These are phyloP conservation scores for Fusarium chaquense DNA, from an alignment of 2,329 filamentous ascomycete genomes.

Conservation along the genomic window DNA sequence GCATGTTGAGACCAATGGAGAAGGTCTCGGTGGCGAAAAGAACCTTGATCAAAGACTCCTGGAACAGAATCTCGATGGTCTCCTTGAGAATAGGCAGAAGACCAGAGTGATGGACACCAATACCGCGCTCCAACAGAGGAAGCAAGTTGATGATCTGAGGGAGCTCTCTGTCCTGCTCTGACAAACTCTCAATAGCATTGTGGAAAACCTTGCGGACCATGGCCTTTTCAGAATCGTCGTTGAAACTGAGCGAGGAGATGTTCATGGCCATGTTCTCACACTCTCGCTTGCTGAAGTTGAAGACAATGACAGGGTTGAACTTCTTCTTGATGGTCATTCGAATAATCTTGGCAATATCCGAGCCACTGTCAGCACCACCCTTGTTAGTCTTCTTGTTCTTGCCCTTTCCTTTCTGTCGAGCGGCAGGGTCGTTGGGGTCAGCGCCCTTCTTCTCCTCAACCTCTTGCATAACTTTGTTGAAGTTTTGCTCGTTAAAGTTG, in stretches of 20 bases:
- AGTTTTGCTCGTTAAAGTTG: slow-evolving; percentile 95
- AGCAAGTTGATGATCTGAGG: slow-evolving; percentile 93
- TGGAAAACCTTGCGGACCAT: slow-evolving; percentile 96
- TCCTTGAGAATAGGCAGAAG: slow-evolving; percentile 96
- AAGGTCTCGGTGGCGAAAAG: slow-evolving; percentile 98
- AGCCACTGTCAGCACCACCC: slow-evolving; percentile 78
- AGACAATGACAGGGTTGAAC: slow-evolving; percentile 98
- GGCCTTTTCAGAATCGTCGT: slow-evolving; percentile 93
- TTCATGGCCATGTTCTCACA: slow-evolving; percentile 91
- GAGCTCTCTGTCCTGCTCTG: slow-evolving; percentile 88
- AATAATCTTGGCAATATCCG: slow-evolving; percentile 97
- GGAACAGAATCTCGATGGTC: slow-evolving; percentile 98
- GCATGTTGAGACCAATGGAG: slow-evolving; percentile 99
- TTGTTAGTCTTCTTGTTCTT: slow-evolving; percentile 95
- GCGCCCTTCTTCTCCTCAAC: slow-evolving; percentile 90
- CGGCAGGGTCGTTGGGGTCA: slow-evolving; percentile 82
- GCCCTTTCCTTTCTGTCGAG: slow-evolving; percentile 85
- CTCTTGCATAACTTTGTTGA: slow-evolving; percentile 92
- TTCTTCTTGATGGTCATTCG: slow-evolving; percentile 99
- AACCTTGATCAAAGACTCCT: slow-evolving; percentile 97
- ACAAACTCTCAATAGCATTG: slow-evolving; percentile 91
- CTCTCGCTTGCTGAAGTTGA: slow-evolving; percentile 99
- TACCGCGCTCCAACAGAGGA: slow-evolving; percentile 88
- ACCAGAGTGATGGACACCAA: slow-evolving; percentile 97
- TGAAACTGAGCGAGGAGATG: slow-evolving; percentile 90